A percentile compares a stretch with the other conserved stretches of the same genome.
Conservation (phyloP, 2,329 filamentous ascomycete genomes). For the Verticillium albo-atrum region DNA sequence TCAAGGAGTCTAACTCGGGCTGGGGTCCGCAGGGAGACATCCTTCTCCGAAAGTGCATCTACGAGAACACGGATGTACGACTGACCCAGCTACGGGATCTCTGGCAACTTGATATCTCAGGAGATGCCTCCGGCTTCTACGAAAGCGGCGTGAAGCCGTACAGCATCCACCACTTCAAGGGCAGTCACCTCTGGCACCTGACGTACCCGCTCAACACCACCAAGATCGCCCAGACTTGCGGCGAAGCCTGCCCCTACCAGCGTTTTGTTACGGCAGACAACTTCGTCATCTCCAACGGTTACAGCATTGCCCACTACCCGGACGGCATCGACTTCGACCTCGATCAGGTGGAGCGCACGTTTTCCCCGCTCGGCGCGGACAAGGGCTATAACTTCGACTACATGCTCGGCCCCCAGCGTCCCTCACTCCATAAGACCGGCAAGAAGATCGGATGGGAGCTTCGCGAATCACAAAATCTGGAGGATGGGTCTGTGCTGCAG, state of each 20-base stretch:
- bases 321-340: not conserved
- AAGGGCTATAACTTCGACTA: conserved; percentile 27
- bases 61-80: conserved; percentile 26
- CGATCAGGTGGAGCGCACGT: conserved; percentile 20
- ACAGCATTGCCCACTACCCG: conserved; percentile 17
- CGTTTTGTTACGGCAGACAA: conserved; percentile 38
- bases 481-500: conserved; percentile 4
- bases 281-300: conserved; percentile 45
- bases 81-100: conserved; percentile 30
- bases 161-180: conserved; percentile 31
- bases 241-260: conserved; percentile 40
- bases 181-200: conserved; percentile 12
- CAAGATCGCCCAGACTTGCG: conserved; percentile 34
- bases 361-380: conserved; percentile 20
- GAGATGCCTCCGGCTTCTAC: conserved; percentile 41
- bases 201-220: conserved; percentile 30
- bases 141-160: conserved; percentile 34
- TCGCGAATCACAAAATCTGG: not conserved
- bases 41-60: conserved; percentile 34
- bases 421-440: conserved; percentile 19
- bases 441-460: conserved; percentile 25
- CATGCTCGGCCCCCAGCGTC: conserved; percentile 22
- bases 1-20: conserved; percentile 15
- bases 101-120: conserved; percentile 22
- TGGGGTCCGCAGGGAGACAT: conserved; percentile 31